Evolutionary conservation across 192 early-diverging fungal genomes (phyloP), one percentile per base, ranked within the genome.

Genomic region (Podochytrium sp.): DNA sequence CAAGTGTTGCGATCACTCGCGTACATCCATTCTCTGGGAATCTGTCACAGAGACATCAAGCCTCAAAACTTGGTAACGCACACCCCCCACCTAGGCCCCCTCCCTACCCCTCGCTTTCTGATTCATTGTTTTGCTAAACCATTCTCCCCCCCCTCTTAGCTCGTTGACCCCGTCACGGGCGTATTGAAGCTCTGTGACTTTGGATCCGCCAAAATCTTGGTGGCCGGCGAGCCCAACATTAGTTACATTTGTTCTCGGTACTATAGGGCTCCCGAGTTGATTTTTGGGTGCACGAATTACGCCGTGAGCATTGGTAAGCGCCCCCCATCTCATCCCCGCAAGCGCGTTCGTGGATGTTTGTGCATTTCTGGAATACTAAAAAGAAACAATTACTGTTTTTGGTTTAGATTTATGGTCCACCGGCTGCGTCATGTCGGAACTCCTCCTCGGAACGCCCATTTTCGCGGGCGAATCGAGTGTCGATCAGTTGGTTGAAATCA

Each of bases 31-130:
- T 90, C 93, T 43, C 84, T 96, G 55, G 97, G 96, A 30, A 98
- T 99, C 75, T 99, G 97, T 84, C 97, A 99, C 76, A 91, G 97
- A 70, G 97, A 99, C 80, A 98, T 99, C 78, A 99, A 99, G 84
- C 97, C 97, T 62, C 97, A 98, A 81, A 99, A 99, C 79, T 81
- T 99, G 80, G 84, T 85, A 79, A n/a, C 14, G 63, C 30, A 65
- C 25, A n/a, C n/a, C n/a, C n/a, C n/a, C n/a, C n/a, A n/a, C n/a
- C 52, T 5, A 10, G 2, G 18, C 64, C 7, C 61, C 25, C 27
- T 64, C 61, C 10, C 6, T 34, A 5, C n/a, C n/a, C n/a, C n/a
- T n/a, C n/a, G 29, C 29, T 20, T 3, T 69, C 23, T 43, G 32
- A 32, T 65, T 25, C 61, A 29, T 16, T 34, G 58, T 34, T 51